Base-by-base conservation (phyloP, 805 yeast genomes). In the Schwanniomyces pseudopolymorphus region DNA sequence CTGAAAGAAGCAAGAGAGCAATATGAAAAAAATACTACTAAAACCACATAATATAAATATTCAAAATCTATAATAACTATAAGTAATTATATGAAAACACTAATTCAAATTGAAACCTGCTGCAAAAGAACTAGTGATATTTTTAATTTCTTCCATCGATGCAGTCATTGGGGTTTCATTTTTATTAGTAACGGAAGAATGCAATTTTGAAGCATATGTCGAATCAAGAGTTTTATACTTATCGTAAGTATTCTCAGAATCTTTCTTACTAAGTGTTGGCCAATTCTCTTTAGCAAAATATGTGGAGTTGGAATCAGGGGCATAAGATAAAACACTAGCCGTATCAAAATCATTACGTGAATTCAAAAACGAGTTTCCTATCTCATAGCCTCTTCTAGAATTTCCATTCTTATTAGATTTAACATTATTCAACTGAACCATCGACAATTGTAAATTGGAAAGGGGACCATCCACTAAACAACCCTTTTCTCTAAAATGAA, bases 391-490 rank as follows among this genome's bases (percentile, higher is more conserved):
- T 25, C 37, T 37, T 13, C 20, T 21, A 13, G 39, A 20, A 17
- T 33, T 31, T 11, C 37, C 27, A 37, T 46, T 52, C 31, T 35
- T 39, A 47, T 36, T 47, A 67, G 67, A 52, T 61, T 67, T 17
- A 60, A 63, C 49, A 74, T 49, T 39, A 28, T 57, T 57, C 49
- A 69, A 70, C 52, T 80, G 85, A 19, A 86, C 83, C 47, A 84
- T 73, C 49, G 90, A 83, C 42, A 86, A 67, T 61, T 85, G 94
- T 51, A 91, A 74, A 55, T 83, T 87, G 48, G 86, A 92, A 53
- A 91, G 72, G 1, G 89, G 82, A 9, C 97, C 97, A 63, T 91
- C 97, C 22, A 91, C 97, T 26, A 91, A 70, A 65, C 95, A 87
- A 1, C 96, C 96, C 46, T 78, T 80, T 55, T 88, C 92, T 66